Evolutionary conservation across 1,139 yeast species (phyloP), one percentile per base, ranked within the genome.

Genomic region (Pichia sp.): DNA sequence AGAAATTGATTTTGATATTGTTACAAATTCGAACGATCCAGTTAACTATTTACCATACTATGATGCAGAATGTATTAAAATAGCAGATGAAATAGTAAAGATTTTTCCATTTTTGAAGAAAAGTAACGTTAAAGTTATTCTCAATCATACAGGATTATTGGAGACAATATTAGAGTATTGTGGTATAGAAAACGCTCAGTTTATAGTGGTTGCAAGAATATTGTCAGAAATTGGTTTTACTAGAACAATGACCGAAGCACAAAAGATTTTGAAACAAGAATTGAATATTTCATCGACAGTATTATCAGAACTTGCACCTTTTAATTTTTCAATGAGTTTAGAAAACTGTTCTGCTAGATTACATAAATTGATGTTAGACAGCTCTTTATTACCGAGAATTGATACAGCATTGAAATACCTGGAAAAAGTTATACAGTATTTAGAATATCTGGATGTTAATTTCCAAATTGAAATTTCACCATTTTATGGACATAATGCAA

Each of bases 61-160:
- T 56, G 97, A 92, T 62, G 96, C 97, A 0, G 98, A 92, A 60
- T 79, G 92, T 51, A 69, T 92, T 44, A 85, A 85, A 57, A 85
- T 88, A 1, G 73, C 88, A 35, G 94, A 85, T 59, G 95, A 88
- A 57, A 72, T 89, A 7, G 65, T 85, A 3, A 66, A 72, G 6
- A 61, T 74, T 1, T 79, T 86, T 50, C 90, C 94, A 1, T 82
- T 84, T 43, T 80, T 85, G 59, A 75, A 73, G 39, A 68, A 71
- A 25, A 70, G 77, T 0, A 77, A 77, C 32, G 72, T 84, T 0
- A 65, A 70, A 13, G 73, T 90, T 46, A 73, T 85, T 20, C 65
- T 92, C 34, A 90, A 88, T 61, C 97, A 92, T 64, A 76, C 79
- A 56, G 95, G 84, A 58, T 79, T 92, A 30, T 63, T 90, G 47